A percentile compares a stretch with the other conserved stretches of the same genome.
Conservation (phyloP, 192 early-diverging fungal species). For the Diversispora eburnea region DNA sequence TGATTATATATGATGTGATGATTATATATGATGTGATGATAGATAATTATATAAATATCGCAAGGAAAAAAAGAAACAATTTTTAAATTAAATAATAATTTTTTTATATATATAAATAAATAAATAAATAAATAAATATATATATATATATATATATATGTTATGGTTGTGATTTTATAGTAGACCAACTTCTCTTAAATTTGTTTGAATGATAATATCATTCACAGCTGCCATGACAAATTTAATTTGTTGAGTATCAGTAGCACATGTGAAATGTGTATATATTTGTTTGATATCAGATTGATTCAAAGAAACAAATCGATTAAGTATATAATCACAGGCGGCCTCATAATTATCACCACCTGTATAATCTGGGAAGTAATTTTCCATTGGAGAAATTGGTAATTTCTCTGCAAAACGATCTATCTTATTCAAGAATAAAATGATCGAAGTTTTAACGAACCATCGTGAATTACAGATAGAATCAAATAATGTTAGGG, state of each 20-base stretch:
- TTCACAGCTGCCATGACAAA: constrained; percentile 92
- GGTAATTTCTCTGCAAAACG: constrained; percentile 89
- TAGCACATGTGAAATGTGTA: constrained; percentile 85
- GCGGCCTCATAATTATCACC: constrained; percentile 71
- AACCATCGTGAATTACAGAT: constrained; percentile 99
- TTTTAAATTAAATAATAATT: no score
- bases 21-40: no score
- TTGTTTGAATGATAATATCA: constrained; percentile 83
- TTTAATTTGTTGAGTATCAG: constrained; percentile 81
- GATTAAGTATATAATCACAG: constrained; percentile 75
- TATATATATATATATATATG: no score
- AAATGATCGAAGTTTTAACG: constrained; percentile 93
- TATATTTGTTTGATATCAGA: constrained; percentile 82
- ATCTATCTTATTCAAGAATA: constrained; percentile 99
- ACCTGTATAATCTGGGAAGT: constrained; percentile 83
- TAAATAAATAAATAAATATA: no score
- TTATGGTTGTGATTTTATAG: constrained; percentile 46
- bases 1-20: no score
- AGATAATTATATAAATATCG: no score
- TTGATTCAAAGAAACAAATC: constrained; percentile 77
- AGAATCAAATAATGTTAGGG: constrained; percentile 93
- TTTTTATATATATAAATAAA: no score
- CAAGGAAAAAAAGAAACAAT: no score
- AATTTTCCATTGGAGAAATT: constrained; percentile 75
- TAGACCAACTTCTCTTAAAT: constrained; percentile 74